A percentile compares a stretch with the other conserved stretches of the same genome.
Conservation (phyloP, 2,329 filamentous ascomycete genomes). For the Dendrostoma leiphaemia region DNA sequence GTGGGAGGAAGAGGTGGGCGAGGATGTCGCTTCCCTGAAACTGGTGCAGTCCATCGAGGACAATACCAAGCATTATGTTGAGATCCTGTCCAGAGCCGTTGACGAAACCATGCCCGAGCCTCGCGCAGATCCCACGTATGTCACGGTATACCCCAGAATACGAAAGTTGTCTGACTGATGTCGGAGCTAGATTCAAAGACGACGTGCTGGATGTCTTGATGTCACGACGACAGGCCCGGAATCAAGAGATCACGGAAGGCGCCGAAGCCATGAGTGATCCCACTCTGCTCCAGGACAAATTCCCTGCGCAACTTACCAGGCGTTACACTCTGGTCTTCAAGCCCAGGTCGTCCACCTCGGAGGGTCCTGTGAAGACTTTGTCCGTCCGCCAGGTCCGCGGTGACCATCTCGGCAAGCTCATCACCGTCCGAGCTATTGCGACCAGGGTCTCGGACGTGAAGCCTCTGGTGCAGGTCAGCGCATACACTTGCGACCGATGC, state of each 20-base stretch:
- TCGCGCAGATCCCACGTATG: conserved; percentile 72
- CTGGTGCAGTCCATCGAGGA: conserved; percentile 81
- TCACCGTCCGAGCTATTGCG: conserved; percentile 90
- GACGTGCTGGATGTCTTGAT: conserved; percentile 97
- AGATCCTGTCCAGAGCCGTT: conserved; percentile 83
- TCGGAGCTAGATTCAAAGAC: conserved; percentile 81
- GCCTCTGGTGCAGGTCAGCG: conserved; percentile 94
- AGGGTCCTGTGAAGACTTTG: conserved; percentile 62
- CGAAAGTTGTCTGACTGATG: conserved; percentile 26
- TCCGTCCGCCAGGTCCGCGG: conserved; percentile 93
- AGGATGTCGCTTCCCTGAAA: conserved; percentile 52
- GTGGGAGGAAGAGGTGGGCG: conserved; percentile 73
- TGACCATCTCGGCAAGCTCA: conserved; percentile 88
- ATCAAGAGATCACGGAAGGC: conserved; percentile 70
- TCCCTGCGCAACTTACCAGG: conserved; percentile 87
- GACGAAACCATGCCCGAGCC: conserved; percentile 83
- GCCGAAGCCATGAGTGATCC: conserved; percentile 65
- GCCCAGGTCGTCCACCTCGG: conserved; percentile 72
- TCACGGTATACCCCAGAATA: background rate
- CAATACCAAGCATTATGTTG: conserved; percentile 94
- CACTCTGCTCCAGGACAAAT: conserved; percentile 69
- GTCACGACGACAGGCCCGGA: conserved; percentile 83
- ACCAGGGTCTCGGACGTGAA: conserved; percentile 98
- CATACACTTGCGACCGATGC: conserved; percentile 95
- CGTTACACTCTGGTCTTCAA: conserved; percentile 97